A percentile compares a stretch with the other conserved stretches of the same genome.
phyloP scores from a whole-genome alignment of 768 basidiomycete genomes.

The Royoungia palumana region DNA sequence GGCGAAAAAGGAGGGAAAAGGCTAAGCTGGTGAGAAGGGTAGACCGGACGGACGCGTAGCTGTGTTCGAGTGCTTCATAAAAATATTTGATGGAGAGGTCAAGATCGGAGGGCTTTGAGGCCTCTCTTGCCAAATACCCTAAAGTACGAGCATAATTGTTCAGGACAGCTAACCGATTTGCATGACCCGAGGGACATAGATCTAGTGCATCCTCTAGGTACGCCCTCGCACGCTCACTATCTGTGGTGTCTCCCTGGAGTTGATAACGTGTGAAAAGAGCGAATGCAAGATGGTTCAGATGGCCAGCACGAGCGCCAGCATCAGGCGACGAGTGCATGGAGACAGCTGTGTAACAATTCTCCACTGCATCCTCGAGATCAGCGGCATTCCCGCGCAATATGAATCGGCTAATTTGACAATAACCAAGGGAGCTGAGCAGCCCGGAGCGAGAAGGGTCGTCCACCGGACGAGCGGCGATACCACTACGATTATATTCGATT shows the following conservation, averaged over 20 bases:
- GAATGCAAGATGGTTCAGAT: constrained; percentile 12
- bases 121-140: constrained; percentile 9
- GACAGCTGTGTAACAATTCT: constrained; percentile 10
- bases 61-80: constrained; percentile 16
- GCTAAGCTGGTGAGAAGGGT: constrained; percentile 10
- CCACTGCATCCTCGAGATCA: constrained; percentile 27
- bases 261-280: constrained; percentile 21
- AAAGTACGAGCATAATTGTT: constrained; percentile 13
- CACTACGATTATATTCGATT: constrained; percentile 6
- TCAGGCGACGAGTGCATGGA: constrained; percentile 4
- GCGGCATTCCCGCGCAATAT: constrained; percentile 11
- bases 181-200: constrained; percentile 5
- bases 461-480: constrained; percentile 5
- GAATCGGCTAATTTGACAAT: constrained; percentile 17
- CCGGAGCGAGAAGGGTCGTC: not conserved
- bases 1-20: constrained; percentile 5
- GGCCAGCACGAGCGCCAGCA: not conserved
- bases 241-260: constrained; percentile 13
- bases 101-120: constrained; percentile 5
- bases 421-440: constrained; percentile 12
- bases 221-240: constrained; percentile 18
- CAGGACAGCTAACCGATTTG: constrained; percentile 5
- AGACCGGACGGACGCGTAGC: constrained; percentile 9
- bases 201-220: constrained; percentile 13
- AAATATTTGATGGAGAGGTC: constrained; percentile 16